phyloP scores from a whole-genome alignment of 768 basidiomycete species.

The Mycena epipterygia region DNA sequence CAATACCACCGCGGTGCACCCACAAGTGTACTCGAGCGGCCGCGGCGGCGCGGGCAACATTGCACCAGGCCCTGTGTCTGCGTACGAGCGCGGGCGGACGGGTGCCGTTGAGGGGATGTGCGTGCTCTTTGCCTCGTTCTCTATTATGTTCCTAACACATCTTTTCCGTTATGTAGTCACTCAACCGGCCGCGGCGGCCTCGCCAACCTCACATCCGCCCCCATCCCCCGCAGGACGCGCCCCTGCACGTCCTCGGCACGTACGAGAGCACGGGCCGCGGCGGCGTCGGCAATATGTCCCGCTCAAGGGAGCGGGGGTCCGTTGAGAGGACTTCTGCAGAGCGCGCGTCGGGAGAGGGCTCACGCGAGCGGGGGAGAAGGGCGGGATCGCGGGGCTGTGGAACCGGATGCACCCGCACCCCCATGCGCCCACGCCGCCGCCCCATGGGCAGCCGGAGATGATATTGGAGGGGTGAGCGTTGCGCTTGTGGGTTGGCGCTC shows the following conservation, averaged over 20 bases:
- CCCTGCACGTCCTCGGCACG: conserved; percentile 39
- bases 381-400: conserved; percentile 33
- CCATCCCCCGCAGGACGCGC: conserved; percentile 55
- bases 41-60: conserved; percentile 79
- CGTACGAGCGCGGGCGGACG: conserved; percentile 42
- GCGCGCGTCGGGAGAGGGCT: not conserved
- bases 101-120: conserved; percentile 55
- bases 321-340: no score
- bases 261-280: conserved; percentile 68
- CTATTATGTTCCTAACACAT: not conserved
- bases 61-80: conserved; percentile 44
- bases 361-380: not conserved
- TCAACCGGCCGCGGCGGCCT: conserved; percentile 79
- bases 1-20: no score
- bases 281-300: conserved; percentile 72
- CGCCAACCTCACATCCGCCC: conserved; percentile 65
- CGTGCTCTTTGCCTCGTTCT: conserved; percentile 44
- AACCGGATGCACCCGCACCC: conserved; percentile 24
- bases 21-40: conserved; percentile 62
- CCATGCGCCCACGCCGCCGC: no score
- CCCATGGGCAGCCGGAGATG: conserved; percentile 4
- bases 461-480: no score
- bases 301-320: conserved; percentile 43
- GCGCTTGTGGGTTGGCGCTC: no score
- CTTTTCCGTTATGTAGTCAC: conserved; percentile 62